Percentiles rank a stretch among this genome's conserved stretches.
These are phyloP conservation scores for Eimeria mitis DNA, from an alignment of 169 alveolate genomes.

Conservation along the genomic window DNA sequence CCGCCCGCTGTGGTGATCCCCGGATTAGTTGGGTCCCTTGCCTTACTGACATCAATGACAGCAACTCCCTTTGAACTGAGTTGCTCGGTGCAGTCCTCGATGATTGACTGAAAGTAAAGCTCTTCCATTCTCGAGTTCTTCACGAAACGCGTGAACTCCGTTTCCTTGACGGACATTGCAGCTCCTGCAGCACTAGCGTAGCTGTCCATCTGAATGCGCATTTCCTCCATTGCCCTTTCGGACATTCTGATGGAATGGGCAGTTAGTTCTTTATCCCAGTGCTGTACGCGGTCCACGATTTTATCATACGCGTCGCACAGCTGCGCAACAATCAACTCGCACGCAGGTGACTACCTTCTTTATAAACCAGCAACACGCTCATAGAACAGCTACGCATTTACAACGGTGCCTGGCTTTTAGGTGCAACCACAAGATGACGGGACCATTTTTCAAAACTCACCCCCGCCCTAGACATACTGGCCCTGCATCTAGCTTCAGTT, in stretches of 20 bases:
- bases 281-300: conserved; percentile 56
- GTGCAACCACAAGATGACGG: neutral
- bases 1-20: conserved; percentile 62
- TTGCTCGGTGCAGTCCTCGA: conserved; percentile 55
- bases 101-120: conserved; percentile 59
- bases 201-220: conserved; percentile 66
- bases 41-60: conserved; percentile 65
- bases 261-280: conserved; percentile 55
- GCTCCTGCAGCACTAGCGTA: conserved; percentile 72
- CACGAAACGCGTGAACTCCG: conserved; percentile 67
- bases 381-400: neutral
- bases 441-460: neutral
- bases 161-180: conserved; percentile 61
- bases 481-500: neutral
- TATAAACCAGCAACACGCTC: neutral
- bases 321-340: conserved; percentile 19
- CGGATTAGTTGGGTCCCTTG: conserved; percentile 69
- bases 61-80: conserved; percentile 36
- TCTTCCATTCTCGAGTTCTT: conserved; percentile 68
- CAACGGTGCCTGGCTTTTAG: neutral
- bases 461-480: neutral
- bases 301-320: conserved; percentile 51
- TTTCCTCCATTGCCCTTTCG: conserved; percentile 76
- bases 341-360: neutral
- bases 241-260: conserved; percentile 65